Percentiles rank a stretch among this genome's conserved stretches.
Conservation (phyloP, 257 asterid genomes). For the Parsonsia alboflavescens region DNA sequence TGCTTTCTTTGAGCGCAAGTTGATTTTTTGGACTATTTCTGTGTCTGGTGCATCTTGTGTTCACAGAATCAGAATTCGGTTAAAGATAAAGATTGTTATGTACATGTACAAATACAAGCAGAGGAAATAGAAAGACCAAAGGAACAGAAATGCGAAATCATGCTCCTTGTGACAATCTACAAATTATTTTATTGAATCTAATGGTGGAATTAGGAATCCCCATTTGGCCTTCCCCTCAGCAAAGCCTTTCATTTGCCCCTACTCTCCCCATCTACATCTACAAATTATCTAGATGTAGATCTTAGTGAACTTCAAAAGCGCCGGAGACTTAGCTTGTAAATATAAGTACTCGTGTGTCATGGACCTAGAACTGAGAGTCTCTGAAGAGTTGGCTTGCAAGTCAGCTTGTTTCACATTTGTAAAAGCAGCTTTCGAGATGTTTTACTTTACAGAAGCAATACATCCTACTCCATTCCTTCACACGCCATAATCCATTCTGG, state of each 20-base stretch:
- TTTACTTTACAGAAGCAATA: background rate
- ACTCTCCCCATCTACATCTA: background rate
- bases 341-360: background rate
- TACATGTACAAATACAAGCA: background rate
- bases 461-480: too few relatives aligned
- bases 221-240: background rate
- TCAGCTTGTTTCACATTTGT: background rate
- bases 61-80: background rate
- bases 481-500: too few relatives aligned
- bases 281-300: background rate
- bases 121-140: background rate
- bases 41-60: background rate
- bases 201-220: background rate
- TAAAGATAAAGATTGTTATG: background rate
- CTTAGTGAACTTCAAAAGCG: background rate
- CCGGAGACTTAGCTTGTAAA: background rate
- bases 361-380: background rate
- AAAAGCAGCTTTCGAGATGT: too few relatives aligned
- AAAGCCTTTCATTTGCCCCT: background rate
- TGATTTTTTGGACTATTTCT: background rate
- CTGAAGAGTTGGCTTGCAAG: background rate
- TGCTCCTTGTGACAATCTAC: background rate
- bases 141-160: background rate
- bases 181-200: too few relatives aligned
- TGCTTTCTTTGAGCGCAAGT: slow-evolving; percentile 1